A percentile compares a stretch with the other conserved stretches of the same genome.
These are phyloP conservation scores for Cyclotella cryptica DNA, from an alignment of 108 stramenopile genomes.

Conservation along the genomic window DNA sequence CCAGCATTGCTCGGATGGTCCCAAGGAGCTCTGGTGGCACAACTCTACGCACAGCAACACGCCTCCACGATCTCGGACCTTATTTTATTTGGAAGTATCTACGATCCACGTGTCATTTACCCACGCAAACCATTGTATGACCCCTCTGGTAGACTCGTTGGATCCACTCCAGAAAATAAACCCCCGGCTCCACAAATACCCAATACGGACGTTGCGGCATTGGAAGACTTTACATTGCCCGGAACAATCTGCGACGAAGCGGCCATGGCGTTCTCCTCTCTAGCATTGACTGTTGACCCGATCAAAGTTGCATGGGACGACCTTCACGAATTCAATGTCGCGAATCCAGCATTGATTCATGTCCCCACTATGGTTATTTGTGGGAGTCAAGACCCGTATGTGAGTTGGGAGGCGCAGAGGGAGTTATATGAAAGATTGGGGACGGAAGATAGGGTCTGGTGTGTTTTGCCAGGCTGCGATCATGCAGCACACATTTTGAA, in stretches of 20 bases:
- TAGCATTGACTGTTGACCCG: slow-evolving; percentile 76
- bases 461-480: slow-evolving; percentile 42
- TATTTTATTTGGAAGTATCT: slow-evolving; percentile 85
- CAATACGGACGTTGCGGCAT: slow-evolving; percentile 70
- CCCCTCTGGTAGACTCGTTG: slow-evolving; percentile 10
- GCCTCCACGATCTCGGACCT: slow-evolving; percentile 62
- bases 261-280: slow-evolving; percentile 69
- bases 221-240: slow-evolving; percentile 91
- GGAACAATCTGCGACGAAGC: slow-evolving; percentile 80
- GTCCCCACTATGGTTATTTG: slow-evolving; percentile 78
- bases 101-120: slow-evolving; percentile 78
- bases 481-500: slow-evolving; percentile 50
- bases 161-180: slow-evolving; percentile 23
- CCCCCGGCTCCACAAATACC: slow-evolving; percentile 31
- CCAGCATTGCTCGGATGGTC: slow-evolving; percentile 83
- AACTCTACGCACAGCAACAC: slow-evolving; percentile 77
- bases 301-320: slow-evolving; percentile 86
- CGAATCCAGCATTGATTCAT: slow-evolving; percentile 78
- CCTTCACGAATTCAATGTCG: slow-evolving; percentile 85
- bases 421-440: slow-evolving; percentile 74
- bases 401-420: slow-evolving; percentile 66
- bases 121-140: slow-evolving; percentile 74
- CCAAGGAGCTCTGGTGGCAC: slow-evolving; percentile 89
- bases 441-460: slow-evolving; percentile 42
- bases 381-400: slow-evolving; percentile 83